Evolutionary conservation across 2,329 filamentous ascomycete genomes (phyloP).

Genomic region (Chaetomium globosum): DNA sequence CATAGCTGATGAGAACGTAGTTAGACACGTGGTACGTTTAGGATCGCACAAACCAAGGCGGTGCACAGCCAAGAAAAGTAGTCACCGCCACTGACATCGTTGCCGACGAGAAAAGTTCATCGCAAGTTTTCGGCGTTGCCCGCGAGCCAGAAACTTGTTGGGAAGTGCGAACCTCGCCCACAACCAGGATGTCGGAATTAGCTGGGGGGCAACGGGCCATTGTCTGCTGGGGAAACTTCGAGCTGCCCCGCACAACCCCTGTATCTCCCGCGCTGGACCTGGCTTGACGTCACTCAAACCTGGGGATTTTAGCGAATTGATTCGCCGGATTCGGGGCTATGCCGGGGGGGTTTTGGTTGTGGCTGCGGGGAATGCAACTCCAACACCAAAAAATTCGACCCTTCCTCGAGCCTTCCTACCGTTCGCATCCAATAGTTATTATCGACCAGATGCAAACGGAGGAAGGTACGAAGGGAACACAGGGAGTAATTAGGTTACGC

Average conservation of each 20-base stretch:
- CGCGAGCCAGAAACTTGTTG: background rate
- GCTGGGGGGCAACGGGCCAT: conserved; percentile 1
- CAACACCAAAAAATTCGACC: conserved; percentile 10
- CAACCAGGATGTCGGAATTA: background rate
- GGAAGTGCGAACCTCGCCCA: background rate
- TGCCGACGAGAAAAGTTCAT: background rate
- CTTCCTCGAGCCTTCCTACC: background rate
- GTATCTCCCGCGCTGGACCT: conserved; percentile 19
- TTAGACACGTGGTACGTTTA: background rate
- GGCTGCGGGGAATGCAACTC: conserved; percentile 18
- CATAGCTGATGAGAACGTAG: too few species aligned
- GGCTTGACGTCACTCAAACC: conserved; percentile 34
- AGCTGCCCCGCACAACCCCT: conserved; percentile 24
- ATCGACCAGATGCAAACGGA: background rate
- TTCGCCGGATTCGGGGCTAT: conserved; percentile 30
- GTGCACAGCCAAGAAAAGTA: conserved; percentile 17
- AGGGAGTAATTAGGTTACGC: background rate
- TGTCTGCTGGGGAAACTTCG: conserved; percentile 2
- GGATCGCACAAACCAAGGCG: background rate
- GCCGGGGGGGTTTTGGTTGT: conserved; percentile 26
- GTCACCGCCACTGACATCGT: conserved; percentile 22
- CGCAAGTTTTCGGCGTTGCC: conserved; percentile 2
- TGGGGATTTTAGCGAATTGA: conserved; percentile 28
- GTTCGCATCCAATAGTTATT: conserved; percentile 3
- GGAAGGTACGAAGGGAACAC: background rate